A percentile compares a stretch with the other conserved stretches of the same genome.
Evolutionary conservation across 345 rosid species (phyloP).

Genomic region (Rhodamnia rubescens): DNA sequence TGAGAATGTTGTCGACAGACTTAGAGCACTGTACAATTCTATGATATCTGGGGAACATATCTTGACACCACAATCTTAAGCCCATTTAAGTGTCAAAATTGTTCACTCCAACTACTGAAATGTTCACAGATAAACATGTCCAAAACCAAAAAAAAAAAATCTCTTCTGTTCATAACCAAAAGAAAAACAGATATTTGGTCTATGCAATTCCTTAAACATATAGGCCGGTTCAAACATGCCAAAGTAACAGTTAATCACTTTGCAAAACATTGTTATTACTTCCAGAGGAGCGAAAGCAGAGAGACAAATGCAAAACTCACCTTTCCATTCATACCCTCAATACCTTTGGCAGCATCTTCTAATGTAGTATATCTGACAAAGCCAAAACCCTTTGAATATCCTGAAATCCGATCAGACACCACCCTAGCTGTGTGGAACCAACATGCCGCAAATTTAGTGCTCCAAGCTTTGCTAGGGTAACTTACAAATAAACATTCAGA

Average conservation of each 20-base stretch:
- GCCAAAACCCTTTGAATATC: constrained; percentile 89
- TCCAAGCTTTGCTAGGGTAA: background rate
- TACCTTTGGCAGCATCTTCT: constrained; percentile 81
- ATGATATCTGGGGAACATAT: background rate
- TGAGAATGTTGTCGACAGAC: background rate
- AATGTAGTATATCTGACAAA: constrained; percentile 68
- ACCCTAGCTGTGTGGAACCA: constrained; percentile 47
- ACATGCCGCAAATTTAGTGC: background rate
- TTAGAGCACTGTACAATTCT: background rate
- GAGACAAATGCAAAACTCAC: constrained; percentile 18
- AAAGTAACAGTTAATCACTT: background rate
- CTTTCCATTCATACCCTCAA: constrained; percentile 87
- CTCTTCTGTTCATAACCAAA: background rate
- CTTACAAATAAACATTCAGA: background rate
- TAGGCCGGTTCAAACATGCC: background rate
- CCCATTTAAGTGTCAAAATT: background rate
- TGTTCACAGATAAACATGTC: background rate
- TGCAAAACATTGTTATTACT: background rate
- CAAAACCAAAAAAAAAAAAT: background rate
- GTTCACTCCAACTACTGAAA: background rate
- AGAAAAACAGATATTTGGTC: background rate
- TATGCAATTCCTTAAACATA: background rate
- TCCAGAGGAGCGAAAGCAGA: background rate
- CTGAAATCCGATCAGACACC: constrained; percentile 68
- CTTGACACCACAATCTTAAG: background rate